Evolutionary conservation across 768 basidiomycete species (phyloP).

Genomic region (Russula lepida): DNA sequence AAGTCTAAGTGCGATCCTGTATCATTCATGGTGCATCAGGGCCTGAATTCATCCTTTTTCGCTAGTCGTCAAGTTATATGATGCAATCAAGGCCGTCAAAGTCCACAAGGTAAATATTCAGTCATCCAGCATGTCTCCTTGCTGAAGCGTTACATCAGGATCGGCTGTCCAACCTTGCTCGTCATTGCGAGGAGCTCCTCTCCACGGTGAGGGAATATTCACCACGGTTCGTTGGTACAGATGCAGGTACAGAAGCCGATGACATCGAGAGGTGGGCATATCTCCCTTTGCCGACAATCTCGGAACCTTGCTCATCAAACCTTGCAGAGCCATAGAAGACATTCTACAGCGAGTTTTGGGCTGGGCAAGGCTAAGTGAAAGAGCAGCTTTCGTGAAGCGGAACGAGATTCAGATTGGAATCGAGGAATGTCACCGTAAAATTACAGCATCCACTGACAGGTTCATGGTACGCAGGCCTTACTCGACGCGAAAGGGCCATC

Average conservation of each 20-base stretch:
- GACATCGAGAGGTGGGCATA: conserved; percentile 4
- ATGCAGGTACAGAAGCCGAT: neutral
- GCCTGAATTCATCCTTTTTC: neutral
- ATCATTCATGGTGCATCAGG: neutral
- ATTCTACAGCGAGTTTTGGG: neutral
- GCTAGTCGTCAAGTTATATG: conserved; percentile 4
- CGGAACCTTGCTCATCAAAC: neutral
- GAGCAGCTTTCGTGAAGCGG: conserved; percentile 28
- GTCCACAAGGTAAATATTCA: conserved; percentile 1
- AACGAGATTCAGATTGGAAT: conserved; percentile 36
- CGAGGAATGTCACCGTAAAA: conserved; percentile 31
- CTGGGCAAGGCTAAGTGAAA: neutral
- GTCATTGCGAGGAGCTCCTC: neutral
- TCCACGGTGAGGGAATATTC: conserved; percentile 7
- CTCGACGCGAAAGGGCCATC: neutral
- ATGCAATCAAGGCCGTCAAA: neutral
- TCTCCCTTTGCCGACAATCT: neutral
- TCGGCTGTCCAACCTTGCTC: neutral
- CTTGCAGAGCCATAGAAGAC: neutral
- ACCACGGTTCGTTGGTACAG: neutral
- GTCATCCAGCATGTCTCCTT: neutral
- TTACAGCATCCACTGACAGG: conserved; percentile 31
- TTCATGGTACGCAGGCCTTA: conserved; percentile 29
- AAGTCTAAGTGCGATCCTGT: neutral
- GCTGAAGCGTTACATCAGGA: neutral